Conservation (phyloP, 495 filamentous ascomycete genomes). For the Coniosporium apollinis region DNA sequence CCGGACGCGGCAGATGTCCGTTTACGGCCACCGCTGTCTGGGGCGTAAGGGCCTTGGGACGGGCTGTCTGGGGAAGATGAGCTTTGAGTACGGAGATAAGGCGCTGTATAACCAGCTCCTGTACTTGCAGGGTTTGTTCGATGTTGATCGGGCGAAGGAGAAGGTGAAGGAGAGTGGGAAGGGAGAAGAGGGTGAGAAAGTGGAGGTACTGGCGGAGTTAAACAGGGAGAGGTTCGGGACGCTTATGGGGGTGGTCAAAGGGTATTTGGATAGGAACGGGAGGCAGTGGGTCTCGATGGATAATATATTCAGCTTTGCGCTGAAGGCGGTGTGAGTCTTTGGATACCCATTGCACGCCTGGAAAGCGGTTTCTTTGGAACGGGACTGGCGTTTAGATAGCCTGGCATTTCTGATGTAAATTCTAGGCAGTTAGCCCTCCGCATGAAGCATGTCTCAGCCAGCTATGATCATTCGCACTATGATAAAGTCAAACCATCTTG, state of each 20-base stretch:
- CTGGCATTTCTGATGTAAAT: too few relatives aligned
- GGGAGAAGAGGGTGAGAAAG: conserved; percentile 32
- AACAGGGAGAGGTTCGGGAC: conserved; percentile 65
- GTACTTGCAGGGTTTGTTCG: conserved; percentile 72
- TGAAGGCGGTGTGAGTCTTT: too few relatives aligned
- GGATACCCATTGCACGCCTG: too few relatives aligned
- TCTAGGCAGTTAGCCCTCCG: too few relatives aligned
- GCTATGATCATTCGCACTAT: too few relatives aligned
- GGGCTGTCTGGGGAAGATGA: conserved; percentile 78
- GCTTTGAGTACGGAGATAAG: conserved; percentile 74
- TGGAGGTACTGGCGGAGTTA: conserved; percentile 55
- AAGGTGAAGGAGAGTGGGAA: conserved; percentile 30
- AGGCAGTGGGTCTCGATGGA: conserved; percentile 96
- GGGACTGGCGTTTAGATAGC: too few relatives aligned
- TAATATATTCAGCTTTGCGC: conserved; percentile 60
- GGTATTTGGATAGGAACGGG: conserved; percentile 83
- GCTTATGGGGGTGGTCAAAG: conserved; percentile 60
- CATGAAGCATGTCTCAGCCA: too few relatives aligned
- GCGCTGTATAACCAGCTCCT: conserved; percentile 86
- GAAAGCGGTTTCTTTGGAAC: too few relatives aligned
- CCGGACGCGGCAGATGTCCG: conserved; percentile 78
- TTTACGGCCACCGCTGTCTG: conserved; percentile 79
- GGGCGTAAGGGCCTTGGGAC: conserved; percentile 66
- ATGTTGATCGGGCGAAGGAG: conserved; percentile 64
- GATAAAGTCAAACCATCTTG: too few relatives aligned